A percentile compares a stretch with the other conserved stretches of the same genome.
Conservation (phyloP, 805 yeast species). For the Sugiyamaella marilandica region DNA sequence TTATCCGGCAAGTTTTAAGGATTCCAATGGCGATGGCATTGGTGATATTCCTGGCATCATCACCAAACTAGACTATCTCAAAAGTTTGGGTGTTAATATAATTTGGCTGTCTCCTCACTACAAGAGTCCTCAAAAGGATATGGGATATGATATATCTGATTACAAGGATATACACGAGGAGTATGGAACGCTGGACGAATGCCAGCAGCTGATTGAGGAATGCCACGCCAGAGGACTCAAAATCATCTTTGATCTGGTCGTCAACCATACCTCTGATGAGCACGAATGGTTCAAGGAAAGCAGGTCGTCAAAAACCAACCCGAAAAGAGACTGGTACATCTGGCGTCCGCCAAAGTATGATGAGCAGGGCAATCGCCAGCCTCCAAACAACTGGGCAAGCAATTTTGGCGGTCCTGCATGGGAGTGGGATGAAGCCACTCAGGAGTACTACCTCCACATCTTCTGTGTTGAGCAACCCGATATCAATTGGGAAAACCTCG, state of each 20-base stretch:
- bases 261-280: slow-evolving; percentile 53
- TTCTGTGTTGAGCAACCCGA: slow-evolving; percentile 55
- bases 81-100: slow-evolving; percentile 45
- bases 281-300: slow-evolving; percentile 58
- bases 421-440: slow-evolving; percentile 51
- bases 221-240: slow-evolving; percentile 47
- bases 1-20: slow-evolving; percentile 57
- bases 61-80: slow-evolving; percentile 47
- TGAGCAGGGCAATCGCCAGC: slow-evolving; percentile 44
- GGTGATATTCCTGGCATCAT: slow-evolving; percentile 54
- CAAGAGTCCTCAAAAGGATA: slow-evolving; percentile 55
- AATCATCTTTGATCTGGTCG: slow-evolving; percentile 50
- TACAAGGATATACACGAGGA: slow-evolving; percentile 48
- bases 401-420: slow-evolving; percentile 53
- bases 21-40: slow-evolving; percentile 53
- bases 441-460: slow-evolving; percentile 50
- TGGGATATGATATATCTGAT: slow-evolving; percentile 58
- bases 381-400: slow-evolving; percentile 55
- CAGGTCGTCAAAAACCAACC: slow-evolving; percentile 44
- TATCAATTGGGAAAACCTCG: slow-evolving; percentile 54
- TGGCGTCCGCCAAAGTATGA: slow-evolving; percentile 50
- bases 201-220: slow-evolving; percentile 44
- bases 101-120: slow-evolving; percentile 56
- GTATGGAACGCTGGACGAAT: slow-evolving; percentile 54
- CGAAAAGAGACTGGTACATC: slow-evolving; percentile 58